Evolutionary conservation across 2,329 filamentous ascomycete genomes (phyloP), one percentile per base, ranked within the genome.

Genomic region (Pseudogymnoascus verrucosus): DNA sequence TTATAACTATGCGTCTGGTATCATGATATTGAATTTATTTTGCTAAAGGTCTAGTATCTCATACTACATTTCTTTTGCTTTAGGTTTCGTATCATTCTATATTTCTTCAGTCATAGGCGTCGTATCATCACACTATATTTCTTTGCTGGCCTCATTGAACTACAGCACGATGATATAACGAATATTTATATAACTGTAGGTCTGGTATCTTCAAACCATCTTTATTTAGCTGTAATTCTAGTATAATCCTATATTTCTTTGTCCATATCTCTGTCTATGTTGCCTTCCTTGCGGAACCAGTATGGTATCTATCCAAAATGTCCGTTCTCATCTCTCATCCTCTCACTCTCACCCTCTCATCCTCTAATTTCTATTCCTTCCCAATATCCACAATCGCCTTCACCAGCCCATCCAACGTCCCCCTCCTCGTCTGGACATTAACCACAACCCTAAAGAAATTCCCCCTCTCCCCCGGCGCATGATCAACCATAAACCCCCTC

Each of bases 391-490:
- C 80, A 71, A 89, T 81, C 4, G 82, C 84, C 67, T 77, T 78
- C 1, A 89, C 77, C 65, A 90, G 74, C n/a, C 80, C 81, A 68
- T 88, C 84, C 31, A 89, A 75, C 1, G 86, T 89, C 66, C 80
- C 82, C 68, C 70, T 80, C 65, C 76, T 79, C 39, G 86, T 89
- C 63, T 80, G 78, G 1, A 83, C 78, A 76, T 88, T 89, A 2
- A 90, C 84, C 19, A 90, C 88, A 10, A 86, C 87, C 51, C 88
- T 77, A 71, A 90, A 88, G 69, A 90, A 89, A 70, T 80, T 83
- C 0, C 87, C 87, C 34, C 79, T 79, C n/a, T 75, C 74, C 10
- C 81, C 83, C 28, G 77, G 74, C 16, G 77, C 77, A 67, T 78
- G 80, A 63, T 78, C 88, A 66, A 89, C 78, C 87, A 90, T 89